Base-by-base conservation (phyloP, 306 rosid genomes). In the Rubus idaeus region DNA sequence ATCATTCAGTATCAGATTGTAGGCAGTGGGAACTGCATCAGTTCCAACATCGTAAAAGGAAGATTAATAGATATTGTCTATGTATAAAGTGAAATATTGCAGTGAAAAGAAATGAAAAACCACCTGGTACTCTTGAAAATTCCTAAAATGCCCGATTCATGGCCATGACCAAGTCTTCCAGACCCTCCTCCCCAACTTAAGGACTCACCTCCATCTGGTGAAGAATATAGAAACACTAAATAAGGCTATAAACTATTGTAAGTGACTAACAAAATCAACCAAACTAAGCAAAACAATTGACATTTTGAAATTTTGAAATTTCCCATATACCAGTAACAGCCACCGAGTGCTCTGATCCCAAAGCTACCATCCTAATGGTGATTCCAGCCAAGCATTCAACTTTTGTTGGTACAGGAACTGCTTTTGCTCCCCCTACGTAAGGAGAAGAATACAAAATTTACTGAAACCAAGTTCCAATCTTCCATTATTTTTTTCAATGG, bases 131-230 rank as follows among this genome's bases (percentile, higher is more conserved):
- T 91, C 83, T 78, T 88, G 77, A 86, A 83, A 89, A 94, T 85
- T 71, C 96, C 94, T 64, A 88, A 86, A 70, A 87, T 62, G 76
- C 90, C 81, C 67, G 93, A 84, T 76, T 90, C 91, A 44, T 79
- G 90, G 72, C 90, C 94, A 84, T 94, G 98, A 79, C 97, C 98
- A 84, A 94, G 97, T 84, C 89, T 89, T 77, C 98, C 98, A 63
- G 89, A 94, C 41, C 77, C 91, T 83, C 97, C 98, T 40, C 98
- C 98, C 98, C 98, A 94, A 79, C 98, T 94, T 74, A 91, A 86
- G 73, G 87, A 82, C 78, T 90, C 93, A 77, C 96, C 98, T 61
- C 83, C 86, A 88, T 90, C 98, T 94, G 81, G 77, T 42, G 70
- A 65, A 76, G 82, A 81, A 80, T 39, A 67, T 57, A 78, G 4